These are phyloP conservation scores for Macrophomina tecta DNA, from an alignment of 2,329 filamentous ascomycete genomes.

Conservation along the genomic window DNA sequence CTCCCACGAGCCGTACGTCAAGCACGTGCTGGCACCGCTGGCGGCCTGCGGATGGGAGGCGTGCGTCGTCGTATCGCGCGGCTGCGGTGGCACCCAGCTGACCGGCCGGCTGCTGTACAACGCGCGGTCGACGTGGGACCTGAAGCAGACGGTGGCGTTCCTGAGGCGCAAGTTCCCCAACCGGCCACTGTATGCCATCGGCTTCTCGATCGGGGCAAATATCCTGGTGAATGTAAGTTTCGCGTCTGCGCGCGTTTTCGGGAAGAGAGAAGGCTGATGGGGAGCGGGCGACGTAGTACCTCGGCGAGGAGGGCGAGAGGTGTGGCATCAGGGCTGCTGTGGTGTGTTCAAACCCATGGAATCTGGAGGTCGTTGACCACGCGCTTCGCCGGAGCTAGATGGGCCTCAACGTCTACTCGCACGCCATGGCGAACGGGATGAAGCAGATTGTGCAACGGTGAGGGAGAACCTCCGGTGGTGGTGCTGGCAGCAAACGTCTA, in stretches of 20 bases:
- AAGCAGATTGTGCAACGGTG: slow-evolving; percentile 53
- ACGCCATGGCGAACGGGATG: slow-evolving; percentile 70
- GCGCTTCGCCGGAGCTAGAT: slow-evolving; percentile 66
- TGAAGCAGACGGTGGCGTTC: slow-evolving; percentile 80
- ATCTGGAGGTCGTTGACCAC: slow-evolving; percentile 70
- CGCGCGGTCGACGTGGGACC: slow-evolving; percentile 87
- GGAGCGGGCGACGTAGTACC: slow-evolving; percentile 62
- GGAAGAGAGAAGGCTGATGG: neutral
- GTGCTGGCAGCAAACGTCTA: no score
- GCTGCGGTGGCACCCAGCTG: slow-evolving; percentile 80
- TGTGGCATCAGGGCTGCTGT: slow-evolving; percentile 70
- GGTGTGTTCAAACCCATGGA: slow-evolving; percentile 75
- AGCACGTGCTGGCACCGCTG: slow-evolving; percentile 76
- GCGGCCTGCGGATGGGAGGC: slow-evolving; percentile 75
- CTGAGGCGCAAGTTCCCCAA: slow-evolving; percentile 78
- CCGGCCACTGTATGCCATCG: slow-evolving; percentile 80
- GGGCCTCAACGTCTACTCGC: slow-evolving; percentile 68
- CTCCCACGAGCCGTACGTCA: slow-evolving; percentile 83
- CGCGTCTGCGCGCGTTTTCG: neutral
- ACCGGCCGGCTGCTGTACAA: slow-evolving; percentile 86
- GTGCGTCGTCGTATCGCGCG: slow-evolving; percentile 83
- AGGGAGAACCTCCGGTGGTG: slow-evolving; percentile 36
- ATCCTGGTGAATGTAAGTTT: slow-evolving; percentile 83
- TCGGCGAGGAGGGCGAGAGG: slow-evolving; percentile 79
- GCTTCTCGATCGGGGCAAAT: slow-evolving; percentile 88